These are phyloP conservation scores for Rauvolfia tetraphylla DNA, from an alignment of 257 asterid genomes.

Conservation along the genomic window DNA sequence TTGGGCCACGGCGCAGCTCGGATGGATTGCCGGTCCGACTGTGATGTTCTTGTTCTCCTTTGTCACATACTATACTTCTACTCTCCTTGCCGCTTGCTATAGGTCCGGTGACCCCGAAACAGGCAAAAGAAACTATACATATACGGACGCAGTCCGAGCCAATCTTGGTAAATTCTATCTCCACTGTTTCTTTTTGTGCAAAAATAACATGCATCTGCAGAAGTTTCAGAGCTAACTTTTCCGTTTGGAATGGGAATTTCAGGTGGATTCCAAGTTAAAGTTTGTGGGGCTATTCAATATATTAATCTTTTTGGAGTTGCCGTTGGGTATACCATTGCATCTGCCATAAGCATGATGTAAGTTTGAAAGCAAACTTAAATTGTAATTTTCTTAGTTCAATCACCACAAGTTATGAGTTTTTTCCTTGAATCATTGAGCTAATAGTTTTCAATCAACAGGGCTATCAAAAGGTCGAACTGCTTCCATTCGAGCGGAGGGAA, in stretches of 20 bases:
- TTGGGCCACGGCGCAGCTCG: slow-evolving; percentile 63
- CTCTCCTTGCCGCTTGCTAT: slow-evolving; percentile 47
- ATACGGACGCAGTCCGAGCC: slow-evolving; percentile 50
- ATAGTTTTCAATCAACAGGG: slow-evolving; percentile 31
- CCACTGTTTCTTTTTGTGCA: background rate
- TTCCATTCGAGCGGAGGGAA: slow-evolving; percentile 37
- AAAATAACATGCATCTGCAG: background rate
- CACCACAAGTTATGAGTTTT: background rate
- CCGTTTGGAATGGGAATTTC: slow-evolving; percentile 1
- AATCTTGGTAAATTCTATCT: slow-evolving; percentile 32
- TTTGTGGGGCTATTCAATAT: slow-evolving; percentile 91
- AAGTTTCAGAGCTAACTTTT: background rate
- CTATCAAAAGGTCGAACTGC: slow-evolving; percentile 42
- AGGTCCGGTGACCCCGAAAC: slow-evolving; percentile 38
- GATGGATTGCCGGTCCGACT: slow-evolving; percentile 60
- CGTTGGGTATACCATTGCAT: slow-evolving; percentile 84
- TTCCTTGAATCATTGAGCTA: background rate
- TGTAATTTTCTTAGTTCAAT: background rate
- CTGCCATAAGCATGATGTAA: slow-evolving; percentile 46
- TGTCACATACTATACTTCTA: slow-evolving; percentile 53
- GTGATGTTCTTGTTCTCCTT: slow-evolving; percentile 49
- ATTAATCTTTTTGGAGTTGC: slow-evolving; percentile 88
- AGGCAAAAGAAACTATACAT: slow-evolving; percentile 54
- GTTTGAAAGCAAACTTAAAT: slow-evolving; percentile 15
- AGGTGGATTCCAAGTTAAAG: slow-evolving; percentile 84